Percentiles rank a stretch among this genome's conserved stretches.
Evolutionary conservation across 768 basidiomycete genomes (phyloP).

Genomic region (Pleurotus tuoliensis): DNA sequence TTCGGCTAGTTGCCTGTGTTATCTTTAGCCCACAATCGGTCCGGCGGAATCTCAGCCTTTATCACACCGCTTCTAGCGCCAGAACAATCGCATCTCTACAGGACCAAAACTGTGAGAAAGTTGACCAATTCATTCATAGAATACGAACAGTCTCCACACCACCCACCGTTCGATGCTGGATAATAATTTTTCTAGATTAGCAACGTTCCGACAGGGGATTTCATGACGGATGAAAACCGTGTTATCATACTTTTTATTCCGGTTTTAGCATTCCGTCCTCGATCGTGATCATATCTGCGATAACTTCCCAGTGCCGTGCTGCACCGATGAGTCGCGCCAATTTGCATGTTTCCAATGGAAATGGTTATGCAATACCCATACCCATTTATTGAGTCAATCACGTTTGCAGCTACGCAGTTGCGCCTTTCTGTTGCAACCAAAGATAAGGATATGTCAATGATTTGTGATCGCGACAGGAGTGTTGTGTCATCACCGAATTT

Average conservation of each 20-base stretch:
- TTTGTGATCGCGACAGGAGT: neutral
- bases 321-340: no score
- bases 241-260: neutral
- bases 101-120: neutral
- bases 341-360: no score
- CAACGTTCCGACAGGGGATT: no score
- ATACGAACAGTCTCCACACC: no score
- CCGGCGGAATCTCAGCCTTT: constrained; percentile 3
- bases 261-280: neutral
- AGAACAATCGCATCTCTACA: neutral
- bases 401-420: neutral
- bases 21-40: constrained; percentile 5
- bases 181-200: no score
- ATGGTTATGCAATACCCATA: constrained; percentile 1
- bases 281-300: neutral
- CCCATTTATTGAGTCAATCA: neutral
- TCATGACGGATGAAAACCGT: neutral
- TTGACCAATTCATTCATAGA: no score
- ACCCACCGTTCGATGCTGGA: no score
- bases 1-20: neutral
- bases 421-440: neutral
- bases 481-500: neutral
- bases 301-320: no score
- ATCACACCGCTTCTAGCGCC: neutral
- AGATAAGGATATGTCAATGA: neutral